Conservation (phyloP, 495 filamentous ascomycete species). For the Clavariopsis aquatica region DNA sequence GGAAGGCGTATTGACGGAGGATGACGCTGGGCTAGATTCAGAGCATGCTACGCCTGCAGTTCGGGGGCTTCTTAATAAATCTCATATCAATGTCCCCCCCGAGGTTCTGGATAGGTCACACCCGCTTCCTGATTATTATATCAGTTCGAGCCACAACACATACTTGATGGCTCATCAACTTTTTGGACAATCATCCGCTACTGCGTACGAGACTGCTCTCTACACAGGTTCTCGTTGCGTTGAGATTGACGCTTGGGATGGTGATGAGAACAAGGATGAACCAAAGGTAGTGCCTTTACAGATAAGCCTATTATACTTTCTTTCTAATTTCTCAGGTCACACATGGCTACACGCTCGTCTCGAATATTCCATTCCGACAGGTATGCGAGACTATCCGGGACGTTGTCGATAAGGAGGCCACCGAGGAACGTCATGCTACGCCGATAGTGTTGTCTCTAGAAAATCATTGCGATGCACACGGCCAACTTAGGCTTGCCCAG, state of each 20-base stretch:
- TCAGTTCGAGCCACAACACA: constrained; percentile 55
- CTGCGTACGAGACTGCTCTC: constrained; percentile 53
- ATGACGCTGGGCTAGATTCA: constrained; percentile 44
- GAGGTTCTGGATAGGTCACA: constrained; percentile 49
- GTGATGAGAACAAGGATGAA: constrained; percentile 51
- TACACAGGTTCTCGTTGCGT: constrained; percentile 55
- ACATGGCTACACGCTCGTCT: constrained; percentile 58
- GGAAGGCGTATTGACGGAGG: constrained; percentile 44
- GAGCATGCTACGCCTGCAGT: constrained; percentile 41
- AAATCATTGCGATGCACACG: constrained; percentile 53
- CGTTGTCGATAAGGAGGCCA: constrained; percentile 51
- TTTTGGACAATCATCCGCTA: constrained; percentile 50
- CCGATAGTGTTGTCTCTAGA: constrained; percentile 58
- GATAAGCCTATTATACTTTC: no score
- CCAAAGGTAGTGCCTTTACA: no score
- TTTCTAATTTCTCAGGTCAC: no score
- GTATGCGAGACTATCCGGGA: constrained; percentile 57
- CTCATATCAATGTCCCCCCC: constrained; percentile 50
- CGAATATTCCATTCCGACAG: constrained; percentile 54
- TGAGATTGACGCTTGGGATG: constrained; percentile 62
- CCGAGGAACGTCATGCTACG: constrained; percentile 42
- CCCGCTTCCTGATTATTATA: constrained; percentile 57
- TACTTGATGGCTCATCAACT: constrained; percentile 59
- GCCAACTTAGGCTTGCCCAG: constrained; percentile 52
- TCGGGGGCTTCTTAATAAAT: constrained; percentile 47